These are phyloP conservation scores for Eragrostis nindensis DNA, from an alignment of 176 grass and related monocot species.

Conservation along the genomic window DNA sequence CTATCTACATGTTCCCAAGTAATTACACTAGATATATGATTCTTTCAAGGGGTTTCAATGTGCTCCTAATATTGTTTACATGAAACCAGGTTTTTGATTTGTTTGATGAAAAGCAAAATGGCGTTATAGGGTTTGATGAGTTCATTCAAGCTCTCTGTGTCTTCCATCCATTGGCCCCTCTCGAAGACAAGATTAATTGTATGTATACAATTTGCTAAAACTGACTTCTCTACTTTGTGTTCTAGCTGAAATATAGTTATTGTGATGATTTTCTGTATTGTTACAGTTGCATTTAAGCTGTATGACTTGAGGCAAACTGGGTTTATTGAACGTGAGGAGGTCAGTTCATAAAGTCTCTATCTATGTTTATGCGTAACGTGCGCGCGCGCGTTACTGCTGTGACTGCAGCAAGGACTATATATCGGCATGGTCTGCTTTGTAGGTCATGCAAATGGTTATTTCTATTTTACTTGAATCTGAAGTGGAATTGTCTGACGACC, in stretches of 20 bases:
- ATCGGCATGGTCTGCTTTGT: constrained; percentile 19
- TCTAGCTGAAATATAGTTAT: constrained; percentile 4
- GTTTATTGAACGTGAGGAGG: constrained; percentile 82
- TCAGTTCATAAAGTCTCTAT: constrained; percentile 38
- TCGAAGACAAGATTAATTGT: constrained; percentile 86
- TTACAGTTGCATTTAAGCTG: constrained; percentile 81
- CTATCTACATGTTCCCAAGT: too few species aligned
- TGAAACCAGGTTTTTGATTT: constrained; percentile 75
- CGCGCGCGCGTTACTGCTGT: neutral
- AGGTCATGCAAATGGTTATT: constrained; percentile 92
- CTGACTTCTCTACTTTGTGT: too few species aligned
- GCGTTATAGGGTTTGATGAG: constrained; percentile 84
- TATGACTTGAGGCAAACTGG: constrained; percentile 86
- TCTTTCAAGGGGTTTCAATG: too few species aligned
- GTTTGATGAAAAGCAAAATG: constrained; percentile 89
- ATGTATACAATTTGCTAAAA: constrained; percentile 32
- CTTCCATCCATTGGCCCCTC: constrained; percentile 77
- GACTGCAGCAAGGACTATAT: neutral
- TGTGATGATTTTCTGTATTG: constrained; percentile 1
- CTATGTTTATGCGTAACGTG: neutral
- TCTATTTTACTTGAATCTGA: constrained; percentile 72
- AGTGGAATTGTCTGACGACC: constrained; percentile 58
- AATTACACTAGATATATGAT: too few species aligned
- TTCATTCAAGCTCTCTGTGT: constrained; percentile 81
- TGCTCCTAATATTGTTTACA: too few species aligned